Base-by-base conservation (phyloP, 148 eudicot species). In the Amaranthus cruentus region DNA sequence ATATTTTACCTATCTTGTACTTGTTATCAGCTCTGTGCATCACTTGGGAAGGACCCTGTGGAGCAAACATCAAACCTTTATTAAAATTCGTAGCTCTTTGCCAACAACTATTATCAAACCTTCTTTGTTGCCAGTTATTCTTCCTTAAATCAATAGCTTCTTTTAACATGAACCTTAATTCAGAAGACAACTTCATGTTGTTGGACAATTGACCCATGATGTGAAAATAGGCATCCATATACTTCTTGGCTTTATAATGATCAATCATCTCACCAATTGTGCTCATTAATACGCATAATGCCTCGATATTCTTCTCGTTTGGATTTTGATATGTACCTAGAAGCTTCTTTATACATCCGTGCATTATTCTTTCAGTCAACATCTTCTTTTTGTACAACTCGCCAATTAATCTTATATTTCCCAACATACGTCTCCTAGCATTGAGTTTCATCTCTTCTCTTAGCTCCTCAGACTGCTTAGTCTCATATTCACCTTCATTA, bases 261-360 rank as follows among this genome's bases (percentile, higher is more conserved):
- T 91, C 97, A 64, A 91, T 89, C 83, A 86, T 89, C 86, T 85
- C 93, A 49, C 97, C 97, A 5, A 91, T 89, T 47, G 97, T 91
- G 84, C 97, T 91, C 97, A 91, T 87, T 82, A 93, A 81, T 77
- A 88, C 90, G 85, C 98, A 93, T 77, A 93, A 73, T 47, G 96
- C 88, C 81, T 93, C 98, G 71, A 93, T 81, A 73, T 93, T 78
- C 76, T 93, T 96, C 75, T 93, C 98, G 72, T 90, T 90, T 11
- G 91, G 93, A 76, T 80, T 86, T 72, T 87, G 84, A 81, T 82
- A 67, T 6, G 89, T 91, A 55, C 38, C 38, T 28, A 28, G 38
- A 28, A 28, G 38, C 38, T 28, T 28, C 38, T 28, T 28, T 28
- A 28, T 28, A 28, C 38, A 28, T 28, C 2, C 38, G 38, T 28